A percentile compares a stretch with the other conserved stretches of the same genome.
Conservation (phyloP, 2,329 filamentous ascomycete species). For the Bimuria novae-zelandiae region DNA sequence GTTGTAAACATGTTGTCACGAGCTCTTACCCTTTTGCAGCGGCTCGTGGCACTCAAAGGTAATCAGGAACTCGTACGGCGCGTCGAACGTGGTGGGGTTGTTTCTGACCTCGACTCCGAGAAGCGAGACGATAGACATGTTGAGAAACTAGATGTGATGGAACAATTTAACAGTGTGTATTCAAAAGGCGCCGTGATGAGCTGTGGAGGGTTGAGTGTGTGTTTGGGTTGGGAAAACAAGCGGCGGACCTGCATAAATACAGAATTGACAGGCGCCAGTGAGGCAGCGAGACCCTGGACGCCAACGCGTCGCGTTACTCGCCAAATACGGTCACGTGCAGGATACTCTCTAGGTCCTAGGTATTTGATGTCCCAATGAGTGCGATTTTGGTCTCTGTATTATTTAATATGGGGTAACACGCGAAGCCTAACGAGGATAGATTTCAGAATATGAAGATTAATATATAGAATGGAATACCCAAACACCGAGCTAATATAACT, state of each 20-base stretch:
- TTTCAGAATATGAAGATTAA: no score
- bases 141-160: no score
- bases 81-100: slow-evolving; percentile 93
- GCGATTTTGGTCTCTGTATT: no score
- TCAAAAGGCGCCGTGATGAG: not conserved
- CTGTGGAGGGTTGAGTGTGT: not conserved
- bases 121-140: slow-evolving; percentile 94
- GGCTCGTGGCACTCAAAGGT: slow-evolving; percentile 97
- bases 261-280: not conserved
- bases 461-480: no score
- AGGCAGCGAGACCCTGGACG: not conserved
- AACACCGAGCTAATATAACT: not conserved
- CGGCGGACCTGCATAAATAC: slow-evolving; percentile 7
- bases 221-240: slow-evolving; percentile 1
- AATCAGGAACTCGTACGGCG: slow-evolving; percentile 96
- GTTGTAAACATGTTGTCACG: not conserved
- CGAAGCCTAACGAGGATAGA: not conserved
- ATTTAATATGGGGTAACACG: not conserved
- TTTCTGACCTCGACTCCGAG: slow-evolving; percentile 95
- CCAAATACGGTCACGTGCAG: not conserved
- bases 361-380: no score
- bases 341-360: no score
- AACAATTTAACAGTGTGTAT: no score
- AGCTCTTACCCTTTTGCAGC: slow-evolving; percentile 77
- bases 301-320: slow-evolving; percentile 15